Percentiles rank a stretch among this genome's conserved stretches.
Conservation (phyloP, 371 early-diverging fungal genomes). For the Lichtheimia hyalospora region DNA sequence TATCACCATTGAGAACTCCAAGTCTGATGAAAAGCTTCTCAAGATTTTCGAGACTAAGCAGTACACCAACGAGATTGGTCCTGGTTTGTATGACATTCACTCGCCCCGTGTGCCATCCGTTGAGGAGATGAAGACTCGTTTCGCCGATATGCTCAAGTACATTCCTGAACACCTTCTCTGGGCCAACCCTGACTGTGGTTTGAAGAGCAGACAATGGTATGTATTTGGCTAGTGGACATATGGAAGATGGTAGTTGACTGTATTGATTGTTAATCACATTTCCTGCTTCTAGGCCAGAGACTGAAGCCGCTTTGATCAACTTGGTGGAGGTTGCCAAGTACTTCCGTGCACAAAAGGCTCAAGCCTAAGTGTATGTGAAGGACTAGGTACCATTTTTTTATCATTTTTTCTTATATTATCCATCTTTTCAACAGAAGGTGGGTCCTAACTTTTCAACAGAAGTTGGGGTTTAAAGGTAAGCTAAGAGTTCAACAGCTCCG, state of each 20-base stretch:
- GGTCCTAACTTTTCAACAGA: too few relatives aligned
- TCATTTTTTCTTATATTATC: slow-evolving; percentile 4
- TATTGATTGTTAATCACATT: background rate
- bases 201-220: slow-evolving; percentile 93
- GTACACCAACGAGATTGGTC: slow-evolving; percentile 92
- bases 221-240: slow-evolving; percentile 27
- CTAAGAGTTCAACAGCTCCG: slow-evolving; percentile 25
- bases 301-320: slow-evolving; percentile 84
- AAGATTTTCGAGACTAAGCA: slow-evolving; percentile 79
- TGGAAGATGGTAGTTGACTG: slow-evolving; percentile 28
- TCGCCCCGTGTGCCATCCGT: slow-evolving; percentile 92
- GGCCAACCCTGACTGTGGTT: slow-evolving; percentile 98
- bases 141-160: slow-evolving; percentile 79
- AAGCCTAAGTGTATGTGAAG: slow-evolving; percentile 11
- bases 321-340: slow-evolving; percentile 80
- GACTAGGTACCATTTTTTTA: background rate
- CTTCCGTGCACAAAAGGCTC: slow-evolving; percentile 51
- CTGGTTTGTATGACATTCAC: slow-evolving; percentile 97
- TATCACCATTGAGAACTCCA: slow-evolving; percentile 95
- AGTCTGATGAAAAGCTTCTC: slow-evolving; percentile 93
- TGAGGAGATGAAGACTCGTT: slow-evolving; percentile 85
- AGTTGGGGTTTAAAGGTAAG: slow-evolving; percentile 22
- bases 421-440: slow-evolving; percentile 24
- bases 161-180: slow-evolving; percentile 76
- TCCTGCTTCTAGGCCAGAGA: slow-evolving; percentile 71